Percentiles rank a stretch among this genome's conserved stretches.
Evolutionary conservation across 106 monocot species (phyloP).

Genomic region (Cymbidium sinense): DNA sequence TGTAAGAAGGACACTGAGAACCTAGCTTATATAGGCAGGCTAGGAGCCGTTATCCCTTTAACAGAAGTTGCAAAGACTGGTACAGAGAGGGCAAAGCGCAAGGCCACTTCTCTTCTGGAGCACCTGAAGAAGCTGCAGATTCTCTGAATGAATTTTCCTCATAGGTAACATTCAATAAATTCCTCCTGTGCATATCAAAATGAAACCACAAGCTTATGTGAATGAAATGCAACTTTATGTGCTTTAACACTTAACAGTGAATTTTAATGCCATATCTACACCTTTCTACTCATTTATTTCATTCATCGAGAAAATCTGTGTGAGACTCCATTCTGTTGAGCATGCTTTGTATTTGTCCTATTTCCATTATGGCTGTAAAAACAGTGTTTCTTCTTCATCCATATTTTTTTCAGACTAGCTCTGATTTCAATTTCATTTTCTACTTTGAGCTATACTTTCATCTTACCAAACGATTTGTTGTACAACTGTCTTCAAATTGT

Average conservation of each 20-base stretch:
- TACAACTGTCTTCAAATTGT: background rate
- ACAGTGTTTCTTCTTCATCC: background rate
- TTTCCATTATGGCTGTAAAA: background rate
- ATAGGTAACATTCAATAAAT: background rate
- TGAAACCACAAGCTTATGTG: background rate
- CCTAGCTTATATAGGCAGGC: constrained; percentile 45
- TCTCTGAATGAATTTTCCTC: constrained; percentile 12
- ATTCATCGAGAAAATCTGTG: background rate
- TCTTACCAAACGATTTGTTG: background rate
- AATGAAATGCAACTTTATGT: constrained; percentile 1
- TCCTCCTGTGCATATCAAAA: background rate
- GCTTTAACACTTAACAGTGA: background rate
- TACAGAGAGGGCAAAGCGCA: constrained; percentile 74
- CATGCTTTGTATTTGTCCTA: background rate
- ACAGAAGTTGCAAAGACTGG: constrained; percentile 64
- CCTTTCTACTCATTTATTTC: background rate
- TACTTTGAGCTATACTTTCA: background rate
- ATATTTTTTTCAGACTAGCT: background rate
- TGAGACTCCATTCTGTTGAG: background rate
- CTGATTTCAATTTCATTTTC: background rate
- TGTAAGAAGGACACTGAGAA: constrained; percentile 78
- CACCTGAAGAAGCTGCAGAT: constrained; percentile 43
- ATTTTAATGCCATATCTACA: background rate
- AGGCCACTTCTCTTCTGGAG: constrained; percentile 68
- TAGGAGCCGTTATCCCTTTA: constrained; percentile 58